phyloP scores from a whole-genome alignment of 1,139 yeast species.

The Debaryomyces sp. region DNA sequence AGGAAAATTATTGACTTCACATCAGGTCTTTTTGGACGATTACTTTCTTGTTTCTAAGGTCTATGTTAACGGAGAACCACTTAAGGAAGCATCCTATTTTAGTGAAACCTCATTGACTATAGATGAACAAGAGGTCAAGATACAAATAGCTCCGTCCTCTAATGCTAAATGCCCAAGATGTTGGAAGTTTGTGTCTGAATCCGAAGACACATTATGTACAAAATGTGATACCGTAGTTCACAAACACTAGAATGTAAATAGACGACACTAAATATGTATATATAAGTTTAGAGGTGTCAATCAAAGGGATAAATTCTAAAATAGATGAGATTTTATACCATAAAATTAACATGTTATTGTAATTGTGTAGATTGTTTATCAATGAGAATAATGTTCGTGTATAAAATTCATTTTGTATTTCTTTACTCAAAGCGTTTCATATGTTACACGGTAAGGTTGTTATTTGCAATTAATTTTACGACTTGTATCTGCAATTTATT shows the following conservation, averaged over 20 bases:
- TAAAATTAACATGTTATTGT: background rate
- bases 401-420: background rate
- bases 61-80: conserved; percentile 26
- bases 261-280: conserved; percentile 1
- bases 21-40: conserved; percentile 48
- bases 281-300: background rate
- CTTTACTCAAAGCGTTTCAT: background rate
- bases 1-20: conserved; percentile 20
- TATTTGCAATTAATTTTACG: background rate
- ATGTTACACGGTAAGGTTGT: background rate
- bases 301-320: background rate
- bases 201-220: conserved; percentile 58
- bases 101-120: conserved; percentile 16
- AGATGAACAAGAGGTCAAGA: conserved; percentile 29
- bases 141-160: conserved; percentile 48
- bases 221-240: conserved; percentile 57
- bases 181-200: conserved; percentile 73
- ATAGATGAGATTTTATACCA: background rate
- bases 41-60: conserved; percentile 70
- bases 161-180: conserved; percentile 84
- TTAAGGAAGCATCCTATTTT: background rate
- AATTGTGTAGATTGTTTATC: background rate
- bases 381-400: background rate
- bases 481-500: background rate
- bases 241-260: conserved; percentile 8